These are phyloP conservation scores for Citrus unshiu DNA, from an alignment of 345 rosid genomes.

Conservation along the genomic window DNA sequence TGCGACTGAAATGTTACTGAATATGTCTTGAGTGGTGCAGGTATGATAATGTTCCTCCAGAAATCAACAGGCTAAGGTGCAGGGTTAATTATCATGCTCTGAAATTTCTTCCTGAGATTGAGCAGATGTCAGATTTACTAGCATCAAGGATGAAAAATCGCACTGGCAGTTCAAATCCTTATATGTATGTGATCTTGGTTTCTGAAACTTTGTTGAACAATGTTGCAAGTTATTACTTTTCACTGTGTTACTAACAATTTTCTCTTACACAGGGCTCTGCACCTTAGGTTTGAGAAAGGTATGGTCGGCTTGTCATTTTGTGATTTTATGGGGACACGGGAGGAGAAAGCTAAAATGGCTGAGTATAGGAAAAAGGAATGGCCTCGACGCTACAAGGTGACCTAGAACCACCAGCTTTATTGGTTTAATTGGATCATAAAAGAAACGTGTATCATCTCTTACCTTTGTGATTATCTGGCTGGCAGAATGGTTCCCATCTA, in stretches of 20 bases:
- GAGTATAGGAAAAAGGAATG: constrained; percentile 94
- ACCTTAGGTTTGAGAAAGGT: constrained; percentile 99
- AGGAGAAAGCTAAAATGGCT: constrained; percentile 94
- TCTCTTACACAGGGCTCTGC: constrained; percentile 81
- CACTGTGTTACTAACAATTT: constrained; percentile 7
- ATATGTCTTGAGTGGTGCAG: constrained; percentile 39
- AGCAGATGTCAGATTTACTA: constrained; percentile 83
- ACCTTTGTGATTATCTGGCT: constrained; percentile 12
- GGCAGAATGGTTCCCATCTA: constrained; percentile 97
- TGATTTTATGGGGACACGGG: constrained; percentile 97
- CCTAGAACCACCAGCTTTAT: constrained; percentile 8
- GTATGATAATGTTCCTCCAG: constrained; percentile 96
- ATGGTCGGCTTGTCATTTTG: constrained; percentile 99
- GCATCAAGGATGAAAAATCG: constrained; percentile 96
- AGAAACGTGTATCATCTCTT: constrained; percentile 4
- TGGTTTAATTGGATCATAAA: constrained; percentile 9
- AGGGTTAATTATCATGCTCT: constrained; percentile 99
- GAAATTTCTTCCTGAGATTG: constrained; percentile 90
- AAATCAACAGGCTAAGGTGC: constrained; percentile 96
- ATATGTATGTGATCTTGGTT: constrained; percentile 55
- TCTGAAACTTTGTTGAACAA: constrained; percentile 18
- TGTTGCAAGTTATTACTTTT: constrained; percentile 5
- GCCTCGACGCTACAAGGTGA: constrained; percentile 98
- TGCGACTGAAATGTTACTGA: constrained; percentile 6
- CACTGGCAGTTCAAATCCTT: constrained; percentile 80